Evolutionary conservation across 345 rosid species (phyloP), one percentile per base, ranked within the genome.

Genomic region (Raphanus sativus): DNA sequence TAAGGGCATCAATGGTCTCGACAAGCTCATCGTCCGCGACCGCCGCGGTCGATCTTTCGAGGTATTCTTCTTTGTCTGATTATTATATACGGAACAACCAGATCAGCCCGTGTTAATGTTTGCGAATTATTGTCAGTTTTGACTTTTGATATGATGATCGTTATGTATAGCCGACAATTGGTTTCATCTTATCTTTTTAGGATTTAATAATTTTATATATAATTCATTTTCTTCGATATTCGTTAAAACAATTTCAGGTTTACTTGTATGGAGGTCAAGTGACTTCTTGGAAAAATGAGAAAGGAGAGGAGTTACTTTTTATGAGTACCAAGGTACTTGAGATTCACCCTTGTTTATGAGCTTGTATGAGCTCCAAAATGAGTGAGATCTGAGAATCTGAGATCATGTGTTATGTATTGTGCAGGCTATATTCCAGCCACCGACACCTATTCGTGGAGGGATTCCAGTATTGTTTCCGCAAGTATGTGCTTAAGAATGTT

Each of bases 391-490:
- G 40, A 34, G 7, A 71, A 34, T 77, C 6, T 70, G 26, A 76
- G 16, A 65, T 9, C 4, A 65, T 30, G 54, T 75, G 63, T 36
- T 17, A 38, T 38, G 50, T 81, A 70, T 76, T 71, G 7, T 72
- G 81, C 84, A 91, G 96, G 90, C 90, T 34, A 77, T 68, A 67
- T 92, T 89, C 75, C 73, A 71, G 62, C 91, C 88, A 70, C 92
- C 97, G 55, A 90, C 81, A 70, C 81, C 97, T 12, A 86, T 94
- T 73, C 93, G 97, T 75, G 97, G 98, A 74, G 98, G 98, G 36
- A 90, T 91, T 72, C 96, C 98, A 13, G 69, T 94, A 74, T 88
- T 95, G 67, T 94, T 94, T 75, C 98, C 98, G 62, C 98, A 94
- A 82, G 98, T 89, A 88, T 69, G 91, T 67, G 59, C 55, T 24